Percentiles rank a stretch among this genome's conserved stretches.
Evolutionary conservation across 1,284 basidiomycete genomes (phyloP).

Genomic region (Tilletia setariae): DNA sequence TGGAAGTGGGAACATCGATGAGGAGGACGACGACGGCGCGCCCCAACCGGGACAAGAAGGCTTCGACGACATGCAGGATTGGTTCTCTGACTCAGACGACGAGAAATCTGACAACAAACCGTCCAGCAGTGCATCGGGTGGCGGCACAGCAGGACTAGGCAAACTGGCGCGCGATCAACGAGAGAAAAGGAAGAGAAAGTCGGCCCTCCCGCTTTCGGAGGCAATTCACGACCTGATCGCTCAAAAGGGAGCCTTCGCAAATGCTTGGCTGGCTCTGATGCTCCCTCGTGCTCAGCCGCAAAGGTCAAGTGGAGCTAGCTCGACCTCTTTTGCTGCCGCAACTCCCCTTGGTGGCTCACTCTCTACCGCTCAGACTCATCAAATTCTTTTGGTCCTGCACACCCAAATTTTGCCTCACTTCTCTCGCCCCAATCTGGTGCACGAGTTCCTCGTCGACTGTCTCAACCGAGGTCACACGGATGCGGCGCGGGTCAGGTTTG

Average conservation of each 20-base stretch:
- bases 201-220: constrained; percentile 47
- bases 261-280: constrained; percentile 71
- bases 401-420: constrained; percentile 78
- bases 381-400: constrained; percentile 76
- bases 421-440: constrained; percentile 69
- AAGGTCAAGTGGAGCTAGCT: constrained; percentile 18
- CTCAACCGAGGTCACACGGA: constrained; percentile 60
- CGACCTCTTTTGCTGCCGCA: background rate
- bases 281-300: constrained; percentile 56
- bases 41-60: constrained; percentile 35
- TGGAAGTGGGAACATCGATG: constrained; percentile 32
- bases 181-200: constrained; percentile 41
- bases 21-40: constrained; percentile 11
- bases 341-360: constrained; percentile 56
- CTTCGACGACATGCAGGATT: constrained; percentile 60
- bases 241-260: constrained; percentile 74
- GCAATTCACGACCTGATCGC: constrained; percentile 67
- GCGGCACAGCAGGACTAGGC: background rate
- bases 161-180: constrained; percentile 8
- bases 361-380: constrained; percentile 59
- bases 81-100: constrained; percentile 48
- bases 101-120: constrained; percentile 16
- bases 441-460: constrained; percentile 89
- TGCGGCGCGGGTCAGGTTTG: background rate
- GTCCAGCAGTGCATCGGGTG: background rate